phyloP scores from a whole-genome alignment of 768 basidiomycete genomes.

The Lactarius quietus region DNA sequence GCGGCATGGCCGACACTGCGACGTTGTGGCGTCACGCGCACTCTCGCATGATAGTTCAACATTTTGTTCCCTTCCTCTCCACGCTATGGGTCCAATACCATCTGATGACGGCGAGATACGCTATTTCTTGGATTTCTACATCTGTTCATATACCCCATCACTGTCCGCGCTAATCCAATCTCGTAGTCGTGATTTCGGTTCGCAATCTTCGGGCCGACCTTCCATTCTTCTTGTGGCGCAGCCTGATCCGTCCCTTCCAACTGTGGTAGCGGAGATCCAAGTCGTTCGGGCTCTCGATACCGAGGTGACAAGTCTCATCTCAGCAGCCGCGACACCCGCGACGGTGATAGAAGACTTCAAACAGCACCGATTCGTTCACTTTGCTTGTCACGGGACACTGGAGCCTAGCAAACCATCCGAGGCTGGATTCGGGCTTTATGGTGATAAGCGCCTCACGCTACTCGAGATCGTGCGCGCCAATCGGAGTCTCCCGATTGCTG shows the following conservation, averaged over 20 bases:
- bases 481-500: neutral
- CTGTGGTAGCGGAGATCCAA: neutral
- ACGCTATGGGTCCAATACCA: no score
- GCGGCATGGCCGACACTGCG: no score
- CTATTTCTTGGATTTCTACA: neutral
- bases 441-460: neutral
- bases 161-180: neutral
- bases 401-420: neutral
- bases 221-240: neutral
- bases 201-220: neutral
- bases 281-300: no score
- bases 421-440: slow-evolving; percentile 2
- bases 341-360: neutral
- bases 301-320: neutral
- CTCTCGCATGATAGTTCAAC: no score
- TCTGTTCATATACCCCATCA: neutral
- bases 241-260: neutral
- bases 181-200: neutral
- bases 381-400: slow-evolving; percentile 11
- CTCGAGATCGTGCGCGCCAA: no score
- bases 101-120: no score
- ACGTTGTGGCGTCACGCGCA: no score
- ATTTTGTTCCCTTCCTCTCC: no score
- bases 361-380: no score
- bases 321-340: neutral